These are phyloP conservation scores for Anaeromyces robustus DNA, from an alignment of 192 early-diverging fungal genomes.

Conservation along the genomic window DNA sequence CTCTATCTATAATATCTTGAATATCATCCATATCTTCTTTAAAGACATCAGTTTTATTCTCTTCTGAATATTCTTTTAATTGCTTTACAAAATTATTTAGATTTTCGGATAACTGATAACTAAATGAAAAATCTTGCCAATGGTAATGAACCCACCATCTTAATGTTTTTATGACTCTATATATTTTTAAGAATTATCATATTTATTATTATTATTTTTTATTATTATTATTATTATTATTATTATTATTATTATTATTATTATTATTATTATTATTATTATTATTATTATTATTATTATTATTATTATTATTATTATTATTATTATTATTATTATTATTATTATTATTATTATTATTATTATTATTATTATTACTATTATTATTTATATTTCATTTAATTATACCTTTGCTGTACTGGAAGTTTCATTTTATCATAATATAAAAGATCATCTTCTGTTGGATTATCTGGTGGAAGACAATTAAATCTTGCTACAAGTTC, in stretches of 20 bases:
- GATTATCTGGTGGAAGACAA: constrained; percentile 16
- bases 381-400: too few species aligned
- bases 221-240: neutral
- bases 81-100: constrained; percentile 23
- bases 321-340: too few species aligned
- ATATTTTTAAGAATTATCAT: too few species aligned
- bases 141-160: constrained; percentile 31
- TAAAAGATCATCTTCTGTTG: constrained; percentile 22
- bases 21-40: neutral
- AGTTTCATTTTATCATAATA: constrained; percentile 25
- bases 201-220: too few species aligned
- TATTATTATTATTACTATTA: too few species aligned
- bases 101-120: constrained; percentile 17
- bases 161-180: constrained; percentile 24
- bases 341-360: too few species aligned
- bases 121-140: constrained; percentile 40
- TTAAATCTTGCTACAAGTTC: constrained; percentile 28
- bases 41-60: neutral
- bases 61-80: constrained; percentile 3
- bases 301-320: too few species aligned
- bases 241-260: too few species aligned
- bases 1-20: neutral
- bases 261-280: too few species aligned
- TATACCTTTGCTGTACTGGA: constrained; percentile 28
- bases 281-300: too few species aligned